Base-by-base conservation (phyloP, 345 rosid species). In the Linum lewisii region DNA sequence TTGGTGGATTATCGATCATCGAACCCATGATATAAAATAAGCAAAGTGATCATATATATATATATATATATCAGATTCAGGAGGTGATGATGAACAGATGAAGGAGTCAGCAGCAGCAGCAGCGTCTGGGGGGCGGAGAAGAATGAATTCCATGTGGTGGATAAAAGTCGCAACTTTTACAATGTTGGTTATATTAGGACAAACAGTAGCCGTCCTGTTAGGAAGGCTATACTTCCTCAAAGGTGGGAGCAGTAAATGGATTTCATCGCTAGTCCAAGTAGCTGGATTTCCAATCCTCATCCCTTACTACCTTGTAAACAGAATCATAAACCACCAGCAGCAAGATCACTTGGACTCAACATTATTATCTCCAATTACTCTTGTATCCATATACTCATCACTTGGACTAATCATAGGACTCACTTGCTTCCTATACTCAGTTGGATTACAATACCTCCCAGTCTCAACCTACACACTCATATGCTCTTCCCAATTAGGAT, bases 401-500 rank as follows among this genome's bases (percentile, higher is more conserved):
- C 58, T 74, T 8, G 81, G 83, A 62, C 64, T 79, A 0, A 53
- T 79, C 47, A n/a, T 53, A 1, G 78, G 81, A 19, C 73, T 61
- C 32, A 6, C 7, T 4, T 60, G 69, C 56, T 69, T 69, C 49
- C 21, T 79, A 13, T 81, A 72, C 57, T 82, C 84, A n/a, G 53
- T 69, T 1, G 88, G 88, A 21, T 63, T 82, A n/a, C 63, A 58
- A 16, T 71, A 79, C 70, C 74, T 84, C 60, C 95, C 83, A 0
- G 72, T 82, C 14, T 81, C 84, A n/a, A 80, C 83, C n/a, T 75
- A 51, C 68, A 66, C 83, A 22, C 64, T 85, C 37, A 49, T 81
- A 8, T 67, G 63, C 24, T 76, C 81, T 7, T 75, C 80, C 2
- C 82, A 79, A 5, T n/a, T 79, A 29, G 81, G 73, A 49, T 81